Conservation (phyloP, 2,329 filamentous ascomycete species). For the Colletotrichum sp. region DNA sequence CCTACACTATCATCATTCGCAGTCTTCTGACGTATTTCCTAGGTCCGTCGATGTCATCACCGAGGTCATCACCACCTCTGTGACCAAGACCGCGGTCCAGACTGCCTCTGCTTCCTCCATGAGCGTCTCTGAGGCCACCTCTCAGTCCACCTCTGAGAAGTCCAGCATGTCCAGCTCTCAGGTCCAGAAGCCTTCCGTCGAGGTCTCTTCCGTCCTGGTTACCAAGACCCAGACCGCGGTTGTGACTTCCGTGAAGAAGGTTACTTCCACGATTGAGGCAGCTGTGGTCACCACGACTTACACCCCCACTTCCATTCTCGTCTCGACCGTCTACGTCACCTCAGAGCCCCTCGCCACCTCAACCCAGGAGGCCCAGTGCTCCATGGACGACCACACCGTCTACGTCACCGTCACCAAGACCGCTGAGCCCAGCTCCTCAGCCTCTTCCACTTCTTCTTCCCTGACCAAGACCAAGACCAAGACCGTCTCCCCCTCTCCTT, state of each 20-base stretch:
- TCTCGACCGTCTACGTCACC: background rate
- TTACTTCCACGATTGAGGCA: conserved; percentile 4
- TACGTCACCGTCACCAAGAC: conserved; percentile 20
- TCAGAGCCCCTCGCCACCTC: background rate
- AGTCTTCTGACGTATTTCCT: background rate
- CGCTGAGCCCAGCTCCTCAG: background rate
- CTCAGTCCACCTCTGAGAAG: background rate
- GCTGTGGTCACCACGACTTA: background rate
- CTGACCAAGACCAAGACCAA: background rate
- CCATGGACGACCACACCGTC: conserved; percentile 6
- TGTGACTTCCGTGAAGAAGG: background rate
- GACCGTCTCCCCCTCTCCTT: background rate
- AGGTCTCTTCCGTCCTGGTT: background rate
- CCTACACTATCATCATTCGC: background rate
- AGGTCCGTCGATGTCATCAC: conserved; percentile 2
- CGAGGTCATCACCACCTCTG: conserved; percentile 8
- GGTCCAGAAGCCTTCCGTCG: background rate
- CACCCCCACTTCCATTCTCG: conserved; percentile 1
- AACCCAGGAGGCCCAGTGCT: background rate
- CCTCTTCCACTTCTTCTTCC: background rate
- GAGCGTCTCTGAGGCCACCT: background rate
- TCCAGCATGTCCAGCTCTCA: background rate
- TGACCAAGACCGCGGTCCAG: conserved; percentile 14
- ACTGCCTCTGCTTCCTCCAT: conserved; percentile 2
- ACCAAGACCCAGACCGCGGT: conserved; percentile 13